Percentiles rank a stretch among this genome's conserved stretches.
Conservation (phyloP, 179 eudicot species). For the Corrigiola litoralis region DNA sequence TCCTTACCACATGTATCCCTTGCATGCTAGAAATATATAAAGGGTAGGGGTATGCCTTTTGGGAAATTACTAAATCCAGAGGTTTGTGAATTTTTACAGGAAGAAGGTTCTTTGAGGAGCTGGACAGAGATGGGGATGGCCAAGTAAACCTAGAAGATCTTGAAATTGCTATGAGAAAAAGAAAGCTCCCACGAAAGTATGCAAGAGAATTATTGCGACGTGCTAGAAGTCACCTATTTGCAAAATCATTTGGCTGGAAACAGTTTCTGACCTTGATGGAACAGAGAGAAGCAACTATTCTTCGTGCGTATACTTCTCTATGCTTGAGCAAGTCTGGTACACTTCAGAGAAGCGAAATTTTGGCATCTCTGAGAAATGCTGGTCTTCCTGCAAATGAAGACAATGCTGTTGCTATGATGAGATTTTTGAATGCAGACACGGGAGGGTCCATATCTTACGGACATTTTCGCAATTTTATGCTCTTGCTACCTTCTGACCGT, state of each 20-base stretch:
- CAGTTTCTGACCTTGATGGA: conserved; percentile 85
- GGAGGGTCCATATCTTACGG: conserved; percentile 97
- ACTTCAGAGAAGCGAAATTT: conserved; percentile 75
- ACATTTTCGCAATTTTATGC: conserved; percentile 88
- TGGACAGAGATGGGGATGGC: conserved; percentile 98
- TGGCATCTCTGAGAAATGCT: conserved; percentile 77
- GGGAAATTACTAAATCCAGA: background rate
- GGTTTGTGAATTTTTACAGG: conserved; percentile 40
- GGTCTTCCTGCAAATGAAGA: conserved; percentile 95
- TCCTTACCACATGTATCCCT: background rate
- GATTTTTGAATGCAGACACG: conserved; percentile 78
- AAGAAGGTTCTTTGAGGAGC: conserved; percentile 83
- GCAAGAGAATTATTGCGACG: conserved; percentile 76
- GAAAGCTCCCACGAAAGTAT: conserved; percentile 77
- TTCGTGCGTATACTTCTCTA: conserved; percentile 89
- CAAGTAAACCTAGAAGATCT: conserved; percentile 86
- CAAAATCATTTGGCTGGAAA: conserved; percentile 94
- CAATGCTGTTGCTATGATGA: conserved; percentile 90
- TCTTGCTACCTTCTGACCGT: conserved; percentile 83
- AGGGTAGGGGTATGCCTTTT: background rate
- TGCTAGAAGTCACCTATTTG: conserved; percentile 79
- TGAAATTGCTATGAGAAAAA: conserved; percentile 78
- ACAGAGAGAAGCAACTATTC: conserved; percentile 91
- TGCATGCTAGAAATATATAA: background rate
- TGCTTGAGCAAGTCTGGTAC: conserved; percentile 93